Base-by-base conservation (phyloP, 352 stramenopile species). In the Globisporangium sylvaticum region DNA sequence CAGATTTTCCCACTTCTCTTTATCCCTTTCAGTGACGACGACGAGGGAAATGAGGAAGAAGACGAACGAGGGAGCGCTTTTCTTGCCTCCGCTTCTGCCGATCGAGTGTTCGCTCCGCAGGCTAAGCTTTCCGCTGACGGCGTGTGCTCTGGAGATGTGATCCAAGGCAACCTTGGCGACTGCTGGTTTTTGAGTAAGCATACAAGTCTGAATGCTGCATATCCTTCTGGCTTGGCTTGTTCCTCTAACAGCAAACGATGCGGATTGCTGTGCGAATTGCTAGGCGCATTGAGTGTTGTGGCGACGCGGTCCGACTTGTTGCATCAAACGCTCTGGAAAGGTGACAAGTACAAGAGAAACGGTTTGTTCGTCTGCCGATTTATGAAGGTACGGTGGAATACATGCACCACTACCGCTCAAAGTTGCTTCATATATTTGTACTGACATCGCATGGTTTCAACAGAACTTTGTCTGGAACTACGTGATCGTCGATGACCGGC, bases 381-480 rank as follows among this genome's bases (percentile, higher is more conserved):
- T 61, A 96, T 96, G 87, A 97, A 98, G 78, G 85, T 92, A 71
- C 39, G 5, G 22, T n/a, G 15, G 39, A n/a, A 48, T 12, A 61
- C 59, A 1, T 24, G 27, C 9, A n/a, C 24, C 8, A 25, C 12
- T 31, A 24, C 31, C 1, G 15, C 53, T 12, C 31, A 44, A 32
- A 8, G 4, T 3, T 39, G 39, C 8, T 14, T 44, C 18, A 22
- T 1, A 31, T 60, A 29, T 32, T 42, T 44, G 8, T 42, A 42
- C 8, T 59, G 8, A 59, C 27, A 42, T 4, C 15, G 15, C 20
- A 46, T 5, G 46, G 46, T 52, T 18, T 32, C 12, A 3, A 1
- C 46, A 95, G 87, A 94, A 98, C 64, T 96, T 90, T 65, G 80
- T 86, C 0, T 96, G 91, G 88, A 80, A 94, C 59, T 98, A 96